These are phyloP conservation scores for Zea luxurians DNA, from an alignment of 176 grass and related monocot genomes.

Conservation along the genomic window DNA sequence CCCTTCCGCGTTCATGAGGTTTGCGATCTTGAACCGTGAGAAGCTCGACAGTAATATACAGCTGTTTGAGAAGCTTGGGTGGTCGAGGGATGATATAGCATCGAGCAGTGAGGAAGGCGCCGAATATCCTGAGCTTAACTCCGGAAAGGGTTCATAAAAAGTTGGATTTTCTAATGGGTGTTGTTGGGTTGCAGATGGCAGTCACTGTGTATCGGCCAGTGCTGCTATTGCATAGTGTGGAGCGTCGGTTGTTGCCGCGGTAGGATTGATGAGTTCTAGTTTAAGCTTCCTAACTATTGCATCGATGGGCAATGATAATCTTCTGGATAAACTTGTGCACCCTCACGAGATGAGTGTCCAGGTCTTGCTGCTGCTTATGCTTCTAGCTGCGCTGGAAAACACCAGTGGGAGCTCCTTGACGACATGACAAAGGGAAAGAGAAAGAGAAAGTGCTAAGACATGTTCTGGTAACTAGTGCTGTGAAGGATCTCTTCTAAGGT, in stretches of 20 bases:
- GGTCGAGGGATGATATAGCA: neutral
- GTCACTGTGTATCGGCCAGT: neutral
- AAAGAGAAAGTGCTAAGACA: neutral
- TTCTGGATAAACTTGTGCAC: neutral
- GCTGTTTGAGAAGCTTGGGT: neutral
- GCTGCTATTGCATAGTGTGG: neutral
- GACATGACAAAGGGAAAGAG: neutral
- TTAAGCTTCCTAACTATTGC: neutral
- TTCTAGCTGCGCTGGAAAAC: conserved; percentile 10
- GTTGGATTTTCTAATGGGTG: neutral
- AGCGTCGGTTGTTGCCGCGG: neutral
- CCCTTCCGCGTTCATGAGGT: neutral
- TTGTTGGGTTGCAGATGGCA: neutral
- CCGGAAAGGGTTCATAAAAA: neutral
- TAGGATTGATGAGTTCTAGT: neutral
- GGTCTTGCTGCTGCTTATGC: conserved; percentile 11
- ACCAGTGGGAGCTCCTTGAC: neutral
- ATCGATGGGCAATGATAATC: neutral
- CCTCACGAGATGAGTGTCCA: neutral
- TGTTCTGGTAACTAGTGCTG: neutral
- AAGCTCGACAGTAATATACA: neutral
- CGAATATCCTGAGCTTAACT: neutral
- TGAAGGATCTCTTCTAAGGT: neutral
- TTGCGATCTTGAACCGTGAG: neutral
- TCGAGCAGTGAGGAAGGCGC: neutral